Conservation (phyloP, 768 basidiomycete species). For the Clavaria fumosa region DNA sequence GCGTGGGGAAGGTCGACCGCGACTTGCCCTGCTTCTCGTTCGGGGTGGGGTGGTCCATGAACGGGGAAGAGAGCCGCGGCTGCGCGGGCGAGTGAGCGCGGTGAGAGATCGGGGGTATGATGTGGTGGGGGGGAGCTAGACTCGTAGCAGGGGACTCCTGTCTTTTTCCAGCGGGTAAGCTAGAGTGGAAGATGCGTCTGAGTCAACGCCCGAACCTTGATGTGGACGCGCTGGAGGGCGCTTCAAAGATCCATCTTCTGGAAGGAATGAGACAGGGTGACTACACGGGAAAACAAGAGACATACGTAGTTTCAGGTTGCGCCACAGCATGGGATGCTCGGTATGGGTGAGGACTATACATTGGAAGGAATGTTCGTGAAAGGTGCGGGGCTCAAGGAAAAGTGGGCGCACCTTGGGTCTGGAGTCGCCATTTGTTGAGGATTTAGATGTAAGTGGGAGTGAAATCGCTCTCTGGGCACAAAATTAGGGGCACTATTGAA, state of each 20-base stretch:
- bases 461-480: constrained; percentile 13
- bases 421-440: constrained; percentile 29
- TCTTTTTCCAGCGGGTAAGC: too few species aligned
- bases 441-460: constrained; percentile 10
- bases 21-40: constrained; percentile 14
- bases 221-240: neutral
- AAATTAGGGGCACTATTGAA: too few species aligned
- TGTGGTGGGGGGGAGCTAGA: constrained; percentile 12
- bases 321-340: neutral
- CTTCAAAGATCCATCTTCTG: neutral
- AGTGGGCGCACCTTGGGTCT: constrained; percentile 30
- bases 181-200: constrained; percentile 8
- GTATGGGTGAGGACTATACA: neutral
- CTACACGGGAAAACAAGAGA: neutral
- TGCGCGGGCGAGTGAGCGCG: constrained; percentile 16
- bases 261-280: neutral
- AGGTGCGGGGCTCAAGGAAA: neutral
- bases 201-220: neutral
- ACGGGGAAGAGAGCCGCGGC: constrained; percentile 30
- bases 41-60: constrained; percentile 25
- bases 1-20: constrained; percentile 8
- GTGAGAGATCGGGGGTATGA: constrained; percentile 16
- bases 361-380: neutral
- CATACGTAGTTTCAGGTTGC: neutral
- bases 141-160: constrained; percentile 10